Base-by-base conservation (phyloP, 257 asterid genomes). In the Nicotiana knightiana region DNA sequence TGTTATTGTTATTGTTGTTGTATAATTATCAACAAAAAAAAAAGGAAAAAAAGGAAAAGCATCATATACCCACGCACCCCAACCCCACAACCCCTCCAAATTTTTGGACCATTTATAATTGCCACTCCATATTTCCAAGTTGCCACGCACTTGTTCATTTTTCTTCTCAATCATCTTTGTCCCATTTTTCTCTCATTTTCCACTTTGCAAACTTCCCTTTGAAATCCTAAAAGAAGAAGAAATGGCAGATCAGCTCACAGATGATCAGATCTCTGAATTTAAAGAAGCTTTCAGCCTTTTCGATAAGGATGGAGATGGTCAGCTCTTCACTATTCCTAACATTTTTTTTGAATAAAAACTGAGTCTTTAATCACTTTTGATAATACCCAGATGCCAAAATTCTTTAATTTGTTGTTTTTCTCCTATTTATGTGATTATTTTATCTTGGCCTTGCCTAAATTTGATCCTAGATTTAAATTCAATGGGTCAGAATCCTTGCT, bases 251-350 rank as follows among this genome's bases (percentile, higher is more conserved):
- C 79, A 71, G 15, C 79, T 71, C 16, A 71, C 79, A 24, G 79
- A 71, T 71, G 79, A 71, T 70, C 78, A 70, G 78, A 70, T 70
- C 78, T 70, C 78, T 43, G 78, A 70, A 32, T 70, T 68, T 33
- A 68, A 68, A 17, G 77, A 68, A 68, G 77, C 77, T 0, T 68
- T 68, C 77, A 68, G 77, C 77, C 77, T 68, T 18, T 68, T 68
- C 4, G 77, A 70, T 57, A 70, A 70, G 24, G 78, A 70, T 70
- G 78, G 78, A 43, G 78, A 70, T 70, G 78, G 63, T 58, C 11
- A 58, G 63, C 63, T 58, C 63, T 58, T 18, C 8, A 13, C 59
- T 54, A 16, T 54, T 54, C 59, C 21, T 54, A 17, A 55, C n/a
- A 55, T 55, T 55, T 5, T 55, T 55, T 37, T 46, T 21, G 21